These are phyloP conservation scores for Diplodia intermedia DNA, from an alignment of 2,329 filamentous ascomycete species.

Conservation along the genomic window DNA sequence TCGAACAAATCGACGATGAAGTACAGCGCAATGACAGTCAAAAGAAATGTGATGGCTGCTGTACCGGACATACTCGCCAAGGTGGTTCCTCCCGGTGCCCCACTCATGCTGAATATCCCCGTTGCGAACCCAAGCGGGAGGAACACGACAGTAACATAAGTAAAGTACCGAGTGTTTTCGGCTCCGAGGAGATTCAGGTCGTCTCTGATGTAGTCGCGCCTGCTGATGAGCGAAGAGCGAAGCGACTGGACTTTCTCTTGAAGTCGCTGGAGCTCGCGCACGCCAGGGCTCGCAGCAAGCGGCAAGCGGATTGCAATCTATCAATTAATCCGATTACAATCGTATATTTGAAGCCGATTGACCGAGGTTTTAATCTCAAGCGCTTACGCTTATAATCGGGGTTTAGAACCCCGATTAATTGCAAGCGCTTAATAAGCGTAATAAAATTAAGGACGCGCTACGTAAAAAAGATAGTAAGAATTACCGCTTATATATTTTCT, in stretches of 20 bases:
- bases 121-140: constrained; percentile 44
- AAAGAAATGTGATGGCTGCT: not conserved
- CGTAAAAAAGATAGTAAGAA: no score
- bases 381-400: no score
- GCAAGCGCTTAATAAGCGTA: no score
- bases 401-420: no score
- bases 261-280: not conserved
- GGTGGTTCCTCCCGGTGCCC: constrained; percentile 31
- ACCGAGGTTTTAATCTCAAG: no score
- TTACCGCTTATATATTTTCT: no score
- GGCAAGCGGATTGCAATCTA: no score
- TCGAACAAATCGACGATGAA: not conserved
- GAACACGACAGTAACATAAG: constrained; percentile 47
- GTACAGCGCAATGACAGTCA: constrained; percentile 1
- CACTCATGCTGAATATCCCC: constrained; percentile 45
- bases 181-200: constrained; percentile 36
- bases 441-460: no score
- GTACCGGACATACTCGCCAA: not conserved
- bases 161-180: constrained; percentile 45
- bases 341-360: no score
- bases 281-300: no score
- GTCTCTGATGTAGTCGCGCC: constrained; percentile 35
- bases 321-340: no score
- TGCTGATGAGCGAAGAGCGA: constrained; percentile 33
- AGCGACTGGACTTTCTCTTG: constrained; percentile 34